Evolutionary conservation across 2,329 filamentous ascomycete species (phyloP).

Genomic region (Apiospora phragmitis): DNA sequence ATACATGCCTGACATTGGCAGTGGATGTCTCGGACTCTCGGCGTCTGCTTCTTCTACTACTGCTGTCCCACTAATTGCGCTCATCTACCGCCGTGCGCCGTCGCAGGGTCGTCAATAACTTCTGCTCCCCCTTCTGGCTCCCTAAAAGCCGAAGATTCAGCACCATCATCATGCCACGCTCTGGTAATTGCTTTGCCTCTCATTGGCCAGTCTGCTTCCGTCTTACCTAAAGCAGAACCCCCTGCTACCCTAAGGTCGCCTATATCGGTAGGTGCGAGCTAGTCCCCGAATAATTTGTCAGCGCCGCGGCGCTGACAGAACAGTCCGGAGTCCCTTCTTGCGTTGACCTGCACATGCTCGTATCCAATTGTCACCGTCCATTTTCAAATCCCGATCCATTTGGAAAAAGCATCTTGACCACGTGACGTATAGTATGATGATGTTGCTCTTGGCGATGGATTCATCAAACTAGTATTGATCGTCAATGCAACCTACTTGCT

Average conservation of each 20-base stretch:
- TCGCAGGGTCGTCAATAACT: slow-evolving; percentile 3
- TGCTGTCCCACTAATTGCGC: background rate
- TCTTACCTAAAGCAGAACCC: slow-evolving; percentile 8
- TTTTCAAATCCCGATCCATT: slow-evolving; percentile 3
- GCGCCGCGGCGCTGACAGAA: background rate
- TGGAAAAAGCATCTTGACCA: background rate
- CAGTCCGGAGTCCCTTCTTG: background rate
- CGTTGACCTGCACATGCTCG: background rate
- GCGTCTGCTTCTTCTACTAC: background rate
- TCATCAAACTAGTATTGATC: background rate
- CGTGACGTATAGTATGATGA: background rate
- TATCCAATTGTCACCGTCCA: background rate
- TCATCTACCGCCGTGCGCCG: background rate
- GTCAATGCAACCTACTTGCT: background rate
- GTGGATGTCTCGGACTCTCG: slow-evolving; percentile 1
- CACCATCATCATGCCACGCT: slow-evolving; percentile 1
- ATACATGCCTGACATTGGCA: background rate
- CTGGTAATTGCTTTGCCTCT: slow-evolving; percentile 9
- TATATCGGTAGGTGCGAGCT: background rate
- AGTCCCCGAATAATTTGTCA: slow-evolving; percentile 1
- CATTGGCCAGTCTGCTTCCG: slow-evolving; percentile 3
- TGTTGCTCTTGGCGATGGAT: background rate
- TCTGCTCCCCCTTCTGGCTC: slow-evolving; percentile 20
- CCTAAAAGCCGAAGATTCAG: background rate
- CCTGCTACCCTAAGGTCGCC: background rate